Percentiles rank a stretch among this genome's conserved stretches.
Evolutionary conservation across 305 asterid species (phyloP).

Genomic region (Solanum chacoense): DNA sequence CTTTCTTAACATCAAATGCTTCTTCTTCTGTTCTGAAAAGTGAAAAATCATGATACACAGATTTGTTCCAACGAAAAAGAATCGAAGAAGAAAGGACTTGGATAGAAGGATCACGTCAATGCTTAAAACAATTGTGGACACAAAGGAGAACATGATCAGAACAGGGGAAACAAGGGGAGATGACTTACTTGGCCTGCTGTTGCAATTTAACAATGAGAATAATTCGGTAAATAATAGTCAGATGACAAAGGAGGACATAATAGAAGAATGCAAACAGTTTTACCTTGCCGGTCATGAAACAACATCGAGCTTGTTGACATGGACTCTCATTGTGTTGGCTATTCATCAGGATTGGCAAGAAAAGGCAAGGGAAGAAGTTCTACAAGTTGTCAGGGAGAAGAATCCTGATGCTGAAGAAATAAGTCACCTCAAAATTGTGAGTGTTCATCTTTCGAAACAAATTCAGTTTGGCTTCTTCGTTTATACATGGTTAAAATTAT

Average conservation of each 20-base stretch:
- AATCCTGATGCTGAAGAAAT: constrained; percentile 28
- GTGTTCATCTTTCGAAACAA: background rate
- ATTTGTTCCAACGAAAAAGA: constrained; percentile 43
- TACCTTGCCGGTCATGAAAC: constrained; percentile 45
- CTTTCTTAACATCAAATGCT: background rate
- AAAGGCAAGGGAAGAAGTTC: constrained; percentile 44
- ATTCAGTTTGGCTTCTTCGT: background rate
- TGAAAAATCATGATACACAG: constrained; percentile 7
- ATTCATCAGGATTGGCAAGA: constrained; percentile 53
- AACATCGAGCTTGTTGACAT: constrained; percentile 31
- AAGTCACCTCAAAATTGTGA: constrained; percentile 40
- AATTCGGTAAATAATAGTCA: constrained; percentile 2
- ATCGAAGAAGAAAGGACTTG: constrained; percentile 25
- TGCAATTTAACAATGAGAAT: constrained; percentile 24
- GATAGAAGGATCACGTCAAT: constrained; percentile 31
- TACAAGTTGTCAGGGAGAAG: constrained; percentile 17
- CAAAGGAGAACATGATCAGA: constrained; percentile 19
- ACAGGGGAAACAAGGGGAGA: constrained; percentile 13
- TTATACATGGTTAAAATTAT: background rate
- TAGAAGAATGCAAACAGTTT: constrained; percentile 43
- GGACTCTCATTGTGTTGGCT: constrained; percentile 34
- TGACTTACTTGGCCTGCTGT: constrained; percentile 27
- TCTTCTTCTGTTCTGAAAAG: background rate
- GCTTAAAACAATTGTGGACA: constrained; percentile 28
- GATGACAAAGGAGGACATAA: constrained; percentile 35